Base-by-base conservation (phyloP, 2,329 filamentous ascomycete genomes). In the Onygenales sp. region DNA sequence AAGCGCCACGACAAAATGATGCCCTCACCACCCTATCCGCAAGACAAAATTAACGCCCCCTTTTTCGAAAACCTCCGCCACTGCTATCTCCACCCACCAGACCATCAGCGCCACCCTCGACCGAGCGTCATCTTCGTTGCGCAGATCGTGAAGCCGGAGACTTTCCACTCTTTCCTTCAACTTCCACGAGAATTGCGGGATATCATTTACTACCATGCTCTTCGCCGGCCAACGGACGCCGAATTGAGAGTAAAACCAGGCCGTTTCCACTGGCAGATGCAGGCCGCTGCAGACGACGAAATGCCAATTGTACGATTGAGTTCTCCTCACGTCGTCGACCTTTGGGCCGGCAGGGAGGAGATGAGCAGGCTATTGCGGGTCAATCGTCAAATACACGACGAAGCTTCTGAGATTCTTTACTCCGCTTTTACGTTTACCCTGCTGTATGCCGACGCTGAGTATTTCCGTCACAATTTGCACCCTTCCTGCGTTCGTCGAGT, bases 111-210 rank as follows among this genome's bases (percentile, higher is more conserved):
- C 9, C 45, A 48, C 14, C 37, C 21, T 37, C 45, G 45, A 36
- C 45, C 45, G 2, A 32, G 37, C 14, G 37, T 48, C 17, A n/a
- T 48, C 13, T 33, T 48, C 45, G 33, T 6, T 17, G 34, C 33
- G 14, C 32, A 48, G 34, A 17, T 48, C 13, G 33, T 34, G 45
- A 37, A 48, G 11, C 45, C 45, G 7, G 45, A 48, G 11, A 36
- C 33, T 14, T 48, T 48, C 21, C n/a, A 48, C 14, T 37, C 3
- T 33, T 48, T 48, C 33, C 9, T 37, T 6, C 33, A 14, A 10
- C 45, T 48, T 33, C 45, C 45, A 6, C 45, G 45, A 34, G 45
- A 48, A 36, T 17, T 48, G 33, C 45, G 45, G 34, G 45, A 48
- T 34, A 4, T 48, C 13, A 27, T 48, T 13, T 48, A 37, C 33